Conservation (phyloP, 768 basidiomycete species). For the Sporobolomyces roseus region DNA sequence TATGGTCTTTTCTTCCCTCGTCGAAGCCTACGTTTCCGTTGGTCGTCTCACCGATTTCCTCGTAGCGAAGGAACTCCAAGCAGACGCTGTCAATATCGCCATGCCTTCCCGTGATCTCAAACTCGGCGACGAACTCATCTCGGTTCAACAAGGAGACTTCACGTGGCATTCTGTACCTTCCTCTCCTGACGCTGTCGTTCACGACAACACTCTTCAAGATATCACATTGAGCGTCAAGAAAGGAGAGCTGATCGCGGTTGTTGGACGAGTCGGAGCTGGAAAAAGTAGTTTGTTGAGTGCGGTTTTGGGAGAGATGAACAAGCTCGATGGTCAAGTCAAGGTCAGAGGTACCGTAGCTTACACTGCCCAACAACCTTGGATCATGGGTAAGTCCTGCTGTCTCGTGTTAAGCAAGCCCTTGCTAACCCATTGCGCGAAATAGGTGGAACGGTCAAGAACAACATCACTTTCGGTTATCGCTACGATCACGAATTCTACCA, state of each 20-base stretch:
- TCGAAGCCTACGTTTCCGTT: constrained; percentile 43
- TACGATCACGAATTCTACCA: constrained; percentile 83
- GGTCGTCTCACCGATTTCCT: constrained; percentile 57
- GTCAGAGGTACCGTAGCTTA: constrained; percentile 50
- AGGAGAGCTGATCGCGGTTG: constrained; percentile 76
- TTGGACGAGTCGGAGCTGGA: constrained; percentile 86
- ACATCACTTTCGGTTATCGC: constrained; percentile 85
- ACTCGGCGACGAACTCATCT: constrained; percentile 59
- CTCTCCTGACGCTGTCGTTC: constrained; percentile 24
- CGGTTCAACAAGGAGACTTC: constrained; percentile 74
- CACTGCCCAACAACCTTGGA: constrained; percentile 55
- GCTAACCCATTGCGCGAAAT: neutral
- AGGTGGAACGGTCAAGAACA: constrained; percentile 82
- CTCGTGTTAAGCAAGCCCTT: neutral
- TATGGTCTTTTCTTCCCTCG: constrained; percentile 14
- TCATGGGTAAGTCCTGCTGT: constrained; percentile 45
- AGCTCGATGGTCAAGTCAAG: constrained; percentile 66
- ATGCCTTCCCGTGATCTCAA: constrained; percentile 59
- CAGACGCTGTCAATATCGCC: constrained; percentile 64
- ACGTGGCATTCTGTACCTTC: constrained; percentile 62
- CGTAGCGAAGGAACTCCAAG: constrained; percentile 71
- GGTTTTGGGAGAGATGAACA: constrained; percentile 47
- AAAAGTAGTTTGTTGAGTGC: constrained; percentile 53
- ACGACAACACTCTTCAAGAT: constrained; percentile 66
- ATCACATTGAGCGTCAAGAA: constrained; percentile 63